Percentiles rank a stretch among this genome's conserved stretches.
Evolutionary conservation across 352 stramenopile genomes (phyloP).

Genomic region (Saprolegnia parasitica): DNA sequence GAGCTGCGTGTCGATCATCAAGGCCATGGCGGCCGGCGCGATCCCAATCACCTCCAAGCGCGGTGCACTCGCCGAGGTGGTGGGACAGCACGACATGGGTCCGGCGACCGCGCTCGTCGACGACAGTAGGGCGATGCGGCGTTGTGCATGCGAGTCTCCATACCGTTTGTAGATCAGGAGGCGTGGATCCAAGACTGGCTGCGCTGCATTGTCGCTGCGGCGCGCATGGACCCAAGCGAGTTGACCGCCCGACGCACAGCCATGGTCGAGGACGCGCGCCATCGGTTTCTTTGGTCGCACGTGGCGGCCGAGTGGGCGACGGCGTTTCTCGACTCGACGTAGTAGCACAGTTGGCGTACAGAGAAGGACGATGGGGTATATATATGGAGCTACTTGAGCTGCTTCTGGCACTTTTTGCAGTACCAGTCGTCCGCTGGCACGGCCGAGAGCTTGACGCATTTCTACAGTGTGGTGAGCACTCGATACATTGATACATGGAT

Average conservation of each 20-base stretch:
- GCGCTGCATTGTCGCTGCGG: slow-evolving; percentile 42
- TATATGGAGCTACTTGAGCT: slow-evolving; percentile 15
- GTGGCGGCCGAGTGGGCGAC: slow-evolving; percentile 52
- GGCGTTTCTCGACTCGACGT: slow-evolving; percentile 34
- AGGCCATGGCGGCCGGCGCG: slow-evolving; percentile 84
- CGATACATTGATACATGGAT: not conserved
- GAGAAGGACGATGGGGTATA: not conserved
- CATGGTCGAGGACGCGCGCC: slow-evolving; percentile 59
- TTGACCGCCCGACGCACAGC: slow-evolving; percentile 32
- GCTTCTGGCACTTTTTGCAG: slow-evolving; percentile 38
- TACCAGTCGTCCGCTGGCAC: slow-evolving; percentile 87
- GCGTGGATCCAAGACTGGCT: slow-evolving; percentile 54
- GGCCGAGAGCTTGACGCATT: slow-evolving; percentile 73
- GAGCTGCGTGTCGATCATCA: slow-evolving; percentile 91
- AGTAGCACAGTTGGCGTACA: no score
- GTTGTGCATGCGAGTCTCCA: not conserved
- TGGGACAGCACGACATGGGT: slow-evolving; percentile 58
- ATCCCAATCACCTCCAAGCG: slow-evolving; percentile 85
- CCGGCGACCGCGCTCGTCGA: slow-evolving; percentile 28
- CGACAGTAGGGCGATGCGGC: not conserved
- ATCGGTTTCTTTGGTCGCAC: slow-evolving; percentile 48
- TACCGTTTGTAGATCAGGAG: not conserved
- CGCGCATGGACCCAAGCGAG: slow-evolving; percentile 30
- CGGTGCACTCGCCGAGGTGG: slow-evolving; percentile 55
- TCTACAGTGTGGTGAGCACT: slow-evolving; percentile 45